phyloP scores from a whole-genome alignment of 2,329 filamentous ascomycete genomes.

The Seiridium unicorne region DNA sequence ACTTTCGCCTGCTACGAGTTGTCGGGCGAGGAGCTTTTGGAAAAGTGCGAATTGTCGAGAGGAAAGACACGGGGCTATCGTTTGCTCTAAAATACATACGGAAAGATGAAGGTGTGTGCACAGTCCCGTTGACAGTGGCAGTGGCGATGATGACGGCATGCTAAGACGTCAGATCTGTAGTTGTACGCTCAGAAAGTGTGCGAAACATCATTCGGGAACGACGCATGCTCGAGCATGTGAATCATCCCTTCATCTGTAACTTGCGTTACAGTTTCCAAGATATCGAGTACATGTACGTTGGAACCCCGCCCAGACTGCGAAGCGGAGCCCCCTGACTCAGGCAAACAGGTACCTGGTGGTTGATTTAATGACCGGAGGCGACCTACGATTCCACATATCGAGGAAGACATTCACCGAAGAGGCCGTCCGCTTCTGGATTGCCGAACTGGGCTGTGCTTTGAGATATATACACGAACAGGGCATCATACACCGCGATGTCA shows the following conservation, averaged over 20 bases:
- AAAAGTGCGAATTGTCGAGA: constrained; percentile 97
- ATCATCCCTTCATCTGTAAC: constrained; percentile 97
- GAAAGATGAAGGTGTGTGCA: constrained; percentile 85
- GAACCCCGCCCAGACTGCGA: not conserved
- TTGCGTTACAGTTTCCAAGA: constrained; percentile 98
- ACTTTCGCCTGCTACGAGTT: constrained; percentile 91
- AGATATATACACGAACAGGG: constrained; percentile 82
- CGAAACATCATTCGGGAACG: constrained; percentile 97
- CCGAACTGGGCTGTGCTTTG: constrained; percentile 88
- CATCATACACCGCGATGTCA: constrained; percentile 88
- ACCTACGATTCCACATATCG: constrained; percentile 95
- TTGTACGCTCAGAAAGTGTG: constrained; percentile 95
- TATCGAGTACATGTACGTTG: constrained; percentile 89
- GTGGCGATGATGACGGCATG: not conserved
- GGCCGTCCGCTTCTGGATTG: constrained; percentile 94
- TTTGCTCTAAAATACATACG: constrained; percentile 98
- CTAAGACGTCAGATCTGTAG: constrained; percentile 44
- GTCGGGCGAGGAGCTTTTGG: constrained; percentile 98
- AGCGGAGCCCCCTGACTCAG: not conserved
- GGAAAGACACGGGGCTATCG: constrained; percentile 89
- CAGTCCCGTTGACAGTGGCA: not conserved
- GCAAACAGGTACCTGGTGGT: constrained; percentile 88
- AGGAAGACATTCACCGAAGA: constrained; percentile 98
- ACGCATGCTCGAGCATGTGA: constrained; percentile 96
- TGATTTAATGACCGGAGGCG: constrained; percentile 96